Evolutionary conservation across 2,329 filamentous ascomycete species (phyloP).

Genomic region (Volutella citrinella): DNA sequence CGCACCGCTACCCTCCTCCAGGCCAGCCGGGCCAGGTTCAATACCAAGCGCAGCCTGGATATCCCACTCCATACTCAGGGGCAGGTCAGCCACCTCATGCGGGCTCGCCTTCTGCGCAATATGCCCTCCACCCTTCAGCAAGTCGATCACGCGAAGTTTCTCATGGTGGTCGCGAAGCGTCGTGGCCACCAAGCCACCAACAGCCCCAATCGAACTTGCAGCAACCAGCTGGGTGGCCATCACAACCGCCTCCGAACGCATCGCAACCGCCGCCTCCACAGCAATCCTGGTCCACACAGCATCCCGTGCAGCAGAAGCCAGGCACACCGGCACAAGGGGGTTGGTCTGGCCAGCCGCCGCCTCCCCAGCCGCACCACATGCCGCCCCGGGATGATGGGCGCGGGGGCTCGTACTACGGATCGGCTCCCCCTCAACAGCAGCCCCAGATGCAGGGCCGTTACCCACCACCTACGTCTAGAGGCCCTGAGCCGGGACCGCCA

Average conservation of each 20-base stretch:
- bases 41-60: slow-evolving; percentile 44
- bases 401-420: slow-evolving; percentile 32
- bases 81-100: slow-evolving; percentile 36
- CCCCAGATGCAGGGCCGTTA: slow-evolving; percentile 35
- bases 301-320: slow-evolving; percentile 31
- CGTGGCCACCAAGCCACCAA: slow-evolving; percentile 32
- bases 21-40: slow-evolving; percentile 34
- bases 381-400: slow-evolving; percentile 37
- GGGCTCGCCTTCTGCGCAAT: slow-evolving; percentile 55
- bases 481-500: slow-evolving; percentile 39
- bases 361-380: slow-evolving; percentile 32
- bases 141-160: slow-evolving; percentile 43
- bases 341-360: slow-evolving; percentile 30
- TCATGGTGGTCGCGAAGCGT: slow-evolving; percentile 33
- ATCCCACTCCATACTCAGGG: slow-evolving; percentile 40
- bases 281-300: slow-evolving; percentile 32
- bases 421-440: slow-evolving; percentile 29
- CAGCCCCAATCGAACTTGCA: slow-evolving; percentile 21
- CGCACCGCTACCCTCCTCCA: slow-evolving; percentile 45
- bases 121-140: slow-evolving; percentile 45
- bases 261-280: slow-evolving; percentile 32
- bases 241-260: slow-evolving; percentile 28
- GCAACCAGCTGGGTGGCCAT: slow-evolving; percentile 28
- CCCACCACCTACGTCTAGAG: slow-evolving; percentile 36
- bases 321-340: slow-evolving; percentile 32